Evolutionary conservation across 257 asterid species (phyloP), one percentile per base, ranked within the genome.

Genomic region (Catharanthus roseus): DNA sequence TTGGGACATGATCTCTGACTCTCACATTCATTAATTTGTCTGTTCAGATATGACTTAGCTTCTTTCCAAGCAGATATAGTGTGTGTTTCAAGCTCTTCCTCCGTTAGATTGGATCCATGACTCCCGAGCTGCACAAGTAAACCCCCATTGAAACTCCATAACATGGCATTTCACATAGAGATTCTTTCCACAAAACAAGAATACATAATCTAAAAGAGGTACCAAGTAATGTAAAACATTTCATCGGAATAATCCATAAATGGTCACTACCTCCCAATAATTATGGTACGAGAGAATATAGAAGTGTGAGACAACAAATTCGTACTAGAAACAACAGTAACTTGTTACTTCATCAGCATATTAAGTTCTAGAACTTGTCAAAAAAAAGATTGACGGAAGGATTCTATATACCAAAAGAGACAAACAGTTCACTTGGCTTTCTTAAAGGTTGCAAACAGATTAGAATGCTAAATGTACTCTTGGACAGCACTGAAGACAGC

Each of bases 51-150:
- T 44, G 70, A 66, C 67, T 76, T 76, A 1, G 74, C 81, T 45
- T 72, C 80, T 50, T 79, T 79, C 82, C 82, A 79, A 31, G 79
- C 82, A 38, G 79, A 79, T 70, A 79, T 79, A 61, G 79, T 74
- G 67, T 79, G 79, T 24, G 71, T 70, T 51, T 79, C 82, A 39
- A 79, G 82, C 66, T 79, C 82, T 74, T 79, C 82, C 61, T 74
- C 82, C 11, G 82, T 79, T 55, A 79, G 28, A 66, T 79, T 74
- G 56, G 77, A 74, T 54, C 79, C 82, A 71, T 71, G 79, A 71
- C 51, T 79, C n/a, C 82, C 76, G 44, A 79, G 82, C 82, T 79
- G 79, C 70, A 74, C 34, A 26, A 47, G 6, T 31, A 44, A 74
- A 49, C 54, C 23, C 57, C 34, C 15, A 19, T 55, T 18, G 36